These are phyloP conservation scores for Fusarium graminum DNA, from an alignment of 2,329 filamentous ascomycete species.

Conservation along the genomic window DNA sequence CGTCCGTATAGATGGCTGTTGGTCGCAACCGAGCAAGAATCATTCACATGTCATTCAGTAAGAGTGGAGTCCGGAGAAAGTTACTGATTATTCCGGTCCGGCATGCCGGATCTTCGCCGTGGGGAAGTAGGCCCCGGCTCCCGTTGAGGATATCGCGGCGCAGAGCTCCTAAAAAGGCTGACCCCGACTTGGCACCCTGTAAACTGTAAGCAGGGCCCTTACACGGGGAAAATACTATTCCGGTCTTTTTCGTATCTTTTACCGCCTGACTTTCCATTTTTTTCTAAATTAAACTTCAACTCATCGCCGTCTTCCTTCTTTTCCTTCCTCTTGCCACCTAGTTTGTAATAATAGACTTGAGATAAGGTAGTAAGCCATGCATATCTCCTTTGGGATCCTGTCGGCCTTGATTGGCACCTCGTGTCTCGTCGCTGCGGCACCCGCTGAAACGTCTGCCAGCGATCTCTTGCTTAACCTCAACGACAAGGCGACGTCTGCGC, in stretches of 20 bases:
- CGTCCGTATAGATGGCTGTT: background rate
- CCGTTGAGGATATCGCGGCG: no score
- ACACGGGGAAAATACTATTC: no score
- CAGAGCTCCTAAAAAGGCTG: background rate
- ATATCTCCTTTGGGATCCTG: background rate
- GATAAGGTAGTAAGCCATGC: background rate
- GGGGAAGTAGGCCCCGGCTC: background rate
- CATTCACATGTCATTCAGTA: background rate
- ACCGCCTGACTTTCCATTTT: background rate
- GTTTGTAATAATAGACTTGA: no score
- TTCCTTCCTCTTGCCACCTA: fast-evolving
- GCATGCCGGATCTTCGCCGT: background rate
- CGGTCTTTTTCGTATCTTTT: no score
- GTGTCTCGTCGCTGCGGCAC: background rate
- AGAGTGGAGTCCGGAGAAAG: background rate
- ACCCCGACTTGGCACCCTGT: no score
- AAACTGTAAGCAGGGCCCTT: background rate
- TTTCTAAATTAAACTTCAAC: background rate
- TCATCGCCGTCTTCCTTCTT: fast-evolving
- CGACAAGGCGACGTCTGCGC: background rate
- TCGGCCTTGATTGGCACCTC: background rate
- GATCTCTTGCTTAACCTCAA: slow-evolving; percentile 9
- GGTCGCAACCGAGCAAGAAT: background rate
- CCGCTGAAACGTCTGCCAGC: background rate
- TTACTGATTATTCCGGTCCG: background rate